These are phyloP conservation scores for Chionographis japonica DNA, from an alignment of 106 monocot species.

Conservation along the genomic window DNA sequence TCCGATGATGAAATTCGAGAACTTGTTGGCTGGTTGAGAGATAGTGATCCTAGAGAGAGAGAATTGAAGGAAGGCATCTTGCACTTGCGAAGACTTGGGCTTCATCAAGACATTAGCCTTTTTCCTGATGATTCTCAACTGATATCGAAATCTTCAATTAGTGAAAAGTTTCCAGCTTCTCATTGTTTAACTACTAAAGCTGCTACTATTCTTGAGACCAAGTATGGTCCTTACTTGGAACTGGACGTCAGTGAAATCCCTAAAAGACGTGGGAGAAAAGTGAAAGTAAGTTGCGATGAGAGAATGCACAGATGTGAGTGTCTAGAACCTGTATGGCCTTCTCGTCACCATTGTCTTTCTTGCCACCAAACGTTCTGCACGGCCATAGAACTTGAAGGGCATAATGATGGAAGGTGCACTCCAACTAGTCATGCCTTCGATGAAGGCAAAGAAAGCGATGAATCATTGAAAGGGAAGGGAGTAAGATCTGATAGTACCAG, in stretches of 20 bases:
- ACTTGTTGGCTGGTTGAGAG: slow-evolving; percentile 64
- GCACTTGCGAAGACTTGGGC: slow-evolving; percentile 54
- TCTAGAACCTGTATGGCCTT: slow-evolving; percentile 89
- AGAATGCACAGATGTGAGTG: slow-evolving; percentile 91
- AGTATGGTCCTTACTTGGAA: slow-evolving; percentile 69
- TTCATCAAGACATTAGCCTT: slow-evolving; percentile 23
- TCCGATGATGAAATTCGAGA: slow-evolving; percentile 65
- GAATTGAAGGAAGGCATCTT: slow-evolving; percentile 82
- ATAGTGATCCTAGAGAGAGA: slow-evolving; percentile 64
- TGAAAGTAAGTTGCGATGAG: slow-evolving; percentile 47
- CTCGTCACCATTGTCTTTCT: slow-evolving; percentile 69
- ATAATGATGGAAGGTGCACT: slow-evolving; percentile 65
- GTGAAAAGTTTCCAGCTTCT: slow-evolving; percentile 15
- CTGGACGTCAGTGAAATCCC: slow-evolving; percentile 40
- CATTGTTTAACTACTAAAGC: slow-evolving; percentile 52
- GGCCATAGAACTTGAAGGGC: slow-evolving; percentile 48
- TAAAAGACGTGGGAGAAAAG: slow-evolving; percentile 59
- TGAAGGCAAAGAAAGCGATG: slow-evolving; percentile 53
- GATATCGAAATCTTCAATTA: slow-evolving; percentile 14
- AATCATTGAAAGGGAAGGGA: slow-evolving; percentile 33
- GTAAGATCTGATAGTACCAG: slow-evolving; percentile 27
- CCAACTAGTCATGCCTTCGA: slow-evolving; percentile 17
- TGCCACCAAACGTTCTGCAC: slow-evolving; percentile 74
- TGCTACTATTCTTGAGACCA: slow-evolving; percentile 50
- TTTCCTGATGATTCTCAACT: slow-evolving; percentile 18